Percentiles rank a stretch among this genome's conserved stretches.
phyloP scores from a whole-genome alignment of 306 rosid genomes.

The Amphicarpaea edgeworthii region DNA sequence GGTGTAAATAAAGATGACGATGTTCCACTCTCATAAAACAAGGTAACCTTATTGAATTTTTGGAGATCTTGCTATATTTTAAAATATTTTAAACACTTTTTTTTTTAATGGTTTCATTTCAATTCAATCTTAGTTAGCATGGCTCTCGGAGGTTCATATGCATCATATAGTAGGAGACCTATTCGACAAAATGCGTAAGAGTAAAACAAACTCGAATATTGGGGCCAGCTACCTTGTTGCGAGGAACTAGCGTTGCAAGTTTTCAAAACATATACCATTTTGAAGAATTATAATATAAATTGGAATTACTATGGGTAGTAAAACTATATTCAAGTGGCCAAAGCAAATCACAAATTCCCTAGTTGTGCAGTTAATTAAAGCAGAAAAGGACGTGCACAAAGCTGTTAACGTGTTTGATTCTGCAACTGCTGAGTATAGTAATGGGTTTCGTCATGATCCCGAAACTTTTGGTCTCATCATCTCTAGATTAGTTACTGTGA shows the following conservation, averaged over 20 bases:
- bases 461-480: conserved; percentile 73
- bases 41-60: not conserved
- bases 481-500: conserved; percentile 66
- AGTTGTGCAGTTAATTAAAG: conserved; percentile 71
- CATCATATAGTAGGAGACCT: conserved; percentile 5
- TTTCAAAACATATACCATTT: conserved; percentile 6
- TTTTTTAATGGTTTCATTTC: conserved; percentile 1
- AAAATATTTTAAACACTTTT: not conserved
- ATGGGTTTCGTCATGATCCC: conserved; percentile 84
- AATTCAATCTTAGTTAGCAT: conserved; percentile 4
- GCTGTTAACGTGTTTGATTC: conserved; percentile 74
- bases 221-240: conserved; percentile 2
- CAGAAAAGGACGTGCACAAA: conserved; percentile 71
- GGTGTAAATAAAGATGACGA: not conserved
- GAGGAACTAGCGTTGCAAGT: conserved; percentile 23
- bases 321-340: conserved; percentile 77
- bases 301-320: conserved; percentile 60
- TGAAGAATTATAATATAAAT: conserved; percentile 1
- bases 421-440: conserved; percentile 79
- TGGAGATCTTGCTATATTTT: not conserved
- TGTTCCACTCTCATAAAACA: not conserved
- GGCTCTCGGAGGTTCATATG: not conserved
- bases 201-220: not conserved
- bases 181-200: conserved; percentile 43
- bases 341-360: conserved; percentile 62